These are phyloP conservation scores for Ceratonia siliqua DNA, from an alignment of 306 rosid species.

Conservation along the genomic window DNA sequence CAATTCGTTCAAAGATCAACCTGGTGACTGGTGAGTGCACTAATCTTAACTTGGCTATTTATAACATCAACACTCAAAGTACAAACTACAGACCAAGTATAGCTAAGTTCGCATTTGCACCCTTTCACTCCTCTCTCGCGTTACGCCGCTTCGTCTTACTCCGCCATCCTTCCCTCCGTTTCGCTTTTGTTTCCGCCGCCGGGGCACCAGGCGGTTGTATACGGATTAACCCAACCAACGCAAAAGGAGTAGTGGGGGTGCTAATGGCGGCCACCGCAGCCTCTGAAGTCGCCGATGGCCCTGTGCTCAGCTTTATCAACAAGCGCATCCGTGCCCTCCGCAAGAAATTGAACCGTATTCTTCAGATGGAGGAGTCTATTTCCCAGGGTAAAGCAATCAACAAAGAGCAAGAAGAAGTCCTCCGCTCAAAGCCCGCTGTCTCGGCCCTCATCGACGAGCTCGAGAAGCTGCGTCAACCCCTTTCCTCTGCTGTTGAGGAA, in stretches of 20 bases:
- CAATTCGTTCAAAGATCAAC: too few species aligned
- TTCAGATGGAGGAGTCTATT: conserved; percentile 68
- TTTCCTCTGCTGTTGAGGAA: conserved; percentile 65
- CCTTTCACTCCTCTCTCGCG: too few species aligned
- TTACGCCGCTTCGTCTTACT: background rate
- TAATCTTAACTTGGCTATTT: too few species aligned
- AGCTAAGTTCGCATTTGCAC: background rate
- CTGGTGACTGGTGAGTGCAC: too few species aligned
- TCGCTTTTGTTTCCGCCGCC: conserved; percentile 8
- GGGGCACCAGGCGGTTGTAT: conserved; percentile 26
- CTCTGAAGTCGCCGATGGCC: conserved; percentile 72
- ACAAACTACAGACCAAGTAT: too few species aligned
- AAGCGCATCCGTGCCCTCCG: conserved; percentile 86
- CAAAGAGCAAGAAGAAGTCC: conserved; percentile 82
- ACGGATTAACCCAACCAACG: background rate
- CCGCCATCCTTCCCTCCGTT: background rate
- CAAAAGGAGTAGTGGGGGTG: background rate
- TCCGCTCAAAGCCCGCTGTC: conserved; percentile 73
- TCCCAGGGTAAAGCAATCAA: conserved; percentile 72
- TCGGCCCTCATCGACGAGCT: conserved; percentile 67
- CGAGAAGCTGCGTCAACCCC: conserved; percentile 89
- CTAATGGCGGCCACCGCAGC: conserved; percentile 60
- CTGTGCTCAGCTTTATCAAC: conserved; percentile 81
- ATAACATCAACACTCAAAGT: background rate
- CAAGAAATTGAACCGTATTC: conserved; percentile 74